Evolutionary conservation across 2,329 filamentous ascomycete genomes (phyloP).

Genomic region (Drechslerella dactyloides): DNA sequence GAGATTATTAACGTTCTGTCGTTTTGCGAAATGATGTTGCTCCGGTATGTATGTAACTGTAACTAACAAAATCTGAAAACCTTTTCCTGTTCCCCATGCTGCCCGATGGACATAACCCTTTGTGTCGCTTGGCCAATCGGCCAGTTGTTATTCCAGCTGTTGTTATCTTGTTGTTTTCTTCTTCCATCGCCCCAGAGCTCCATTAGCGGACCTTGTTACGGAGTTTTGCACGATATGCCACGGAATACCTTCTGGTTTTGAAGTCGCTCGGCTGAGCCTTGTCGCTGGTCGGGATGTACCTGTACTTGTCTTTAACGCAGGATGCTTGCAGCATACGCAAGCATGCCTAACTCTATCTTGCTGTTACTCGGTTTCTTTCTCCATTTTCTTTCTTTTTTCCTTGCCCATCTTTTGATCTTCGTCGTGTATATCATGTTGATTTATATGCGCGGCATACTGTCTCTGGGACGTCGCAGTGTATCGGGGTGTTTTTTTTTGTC

Average conservation of each 20-base stretch:
- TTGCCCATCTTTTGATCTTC: not conserved
- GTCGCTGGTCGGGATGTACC: slow-evolving; percentile 16
- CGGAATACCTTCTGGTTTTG: slow-evolving; percentile 37
- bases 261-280: slow-evolving; percentile 1
- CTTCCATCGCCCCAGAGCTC: slow-evolving; percentile 4
- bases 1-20: slow-evolving; percentile 45
- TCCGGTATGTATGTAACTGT: not conserved
- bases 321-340: not conserved
- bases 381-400: slow-evolving; percentile 8
- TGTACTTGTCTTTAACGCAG: slow-evolving; percentile 13
- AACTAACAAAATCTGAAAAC: not conserved
- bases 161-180: slow-evolving; percentile 5
- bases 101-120: slow-evolving; percentile 6
- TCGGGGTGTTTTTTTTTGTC: slow-evolving; percentile 17
- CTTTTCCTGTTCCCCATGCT: slow-evolving; percentile 14
- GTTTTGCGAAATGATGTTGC: slow-evolving; percentile 24
- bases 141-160: slow-evolving; percentile 1
- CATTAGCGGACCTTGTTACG: not conserved
- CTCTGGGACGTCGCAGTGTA: too few relatives aligned
- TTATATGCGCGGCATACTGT: not conserved
- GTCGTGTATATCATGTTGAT: slow-evolving; percentile 6
- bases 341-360: slow-evolving; percentile 3
- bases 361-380: not conserved
- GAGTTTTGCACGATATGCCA: not conserved
- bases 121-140: slow-evolving; percentile 1